A percentile compares a stretch with the other conserved stretches of the same genome.
These are phyloP conservation scores for Penstemon barbatus DNA, from an alignment of 257 asterid species.

Conservation along the genomic window DNA sequence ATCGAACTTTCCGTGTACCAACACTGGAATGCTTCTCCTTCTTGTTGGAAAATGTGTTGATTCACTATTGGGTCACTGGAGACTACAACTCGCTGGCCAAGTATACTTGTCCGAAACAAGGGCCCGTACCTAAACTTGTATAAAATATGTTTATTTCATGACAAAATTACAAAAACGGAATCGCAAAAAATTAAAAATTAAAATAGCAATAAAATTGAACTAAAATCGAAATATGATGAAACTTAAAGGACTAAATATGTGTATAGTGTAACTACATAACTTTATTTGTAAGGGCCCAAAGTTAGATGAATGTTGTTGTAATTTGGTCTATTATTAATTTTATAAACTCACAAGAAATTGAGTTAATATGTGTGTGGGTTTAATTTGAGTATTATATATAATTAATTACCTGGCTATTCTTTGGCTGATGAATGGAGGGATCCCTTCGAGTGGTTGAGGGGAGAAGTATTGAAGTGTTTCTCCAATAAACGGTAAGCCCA, in stretches of 20 bases:
- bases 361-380: neutral
- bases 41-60: constrained; percentile 68
- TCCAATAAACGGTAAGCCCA: constrained; percentile 82
- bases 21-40: constrained; percentile 68
- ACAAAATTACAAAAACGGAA: neutral
- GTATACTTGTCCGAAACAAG: constrained; percentile 66
- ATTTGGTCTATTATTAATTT: too few species aligned
- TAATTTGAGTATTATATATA: constrained; percentile 1
- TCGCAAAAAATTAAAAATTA: constrained; percentile 21
- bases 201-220: too few species aligned
- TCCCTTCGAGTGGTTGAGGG: constrained; percentile 43
- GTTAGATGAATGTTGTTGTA: too few species aligned
- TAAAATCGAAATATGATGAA: too few species aligned
- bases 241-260: too few species aligned
- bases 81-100: constrained; percentile 66
- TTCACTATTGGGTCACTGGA: constrained; percentile 79
- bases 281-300: too few species aligned
- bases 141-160: neutral
- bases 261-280: too few species aligned
- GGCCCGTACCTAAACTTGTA: constrained; percentile 58
- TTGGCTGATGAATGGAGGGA: constrained; percentile 63
- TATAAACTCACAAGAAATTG: too few species aligned
- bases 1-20: constrained; percentile 85
- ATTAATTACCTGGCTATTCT: constrained; percentile 57
- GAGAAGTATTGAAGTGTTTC: constrained; percentile 66